Base-by-base conservation (phyloP, 169 alveolate species). In the Cyclospora cayetanensis region DNA sequence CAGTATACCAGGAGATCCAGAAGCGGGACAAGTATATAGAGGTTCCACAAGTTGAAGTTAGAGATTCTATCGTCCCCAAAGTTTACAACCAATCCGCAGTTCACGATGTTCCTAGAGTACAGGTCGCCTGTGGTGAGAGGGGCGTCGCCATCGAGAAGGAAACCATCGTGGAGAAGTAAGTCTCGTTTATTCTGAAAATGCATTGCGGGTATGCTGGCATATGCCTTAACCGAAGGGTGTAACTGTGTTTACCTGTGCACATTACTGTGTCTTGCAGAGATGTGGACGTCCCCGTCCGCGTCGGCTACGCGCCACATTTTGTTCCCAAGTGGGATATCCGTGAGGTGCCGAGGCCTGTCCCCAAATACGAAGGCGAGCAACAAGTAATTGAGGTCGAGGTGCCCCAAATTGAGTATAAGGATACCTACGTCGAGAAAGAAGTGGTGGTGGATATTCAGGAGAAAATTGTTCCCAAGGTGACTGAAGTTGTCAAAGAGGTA, bases 321-420 rank as follows among this genome's bases (percentile, higher is more conserved):
- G 95, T 96, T 11, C 97, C 97, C 35, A 94, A 93, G 41, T 96
- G 97, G 97, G 97, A 96, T 87, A 94, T 96, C 43, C 94, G 97
- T 70, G 97, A 96, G 91, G 96, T 96, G 52, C 97, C 97, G 27
- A 92, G 96, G 50, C 96, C 95, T 11, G 95, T 96, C 29, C 97
- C 97, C 53, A 96, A 96, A 92, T 96, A 95, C 93, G 96, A 95
- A 88, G 97, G 97, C 39, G 97, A 96, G 93, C 97, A 96, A 79
- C 93, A 95, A 60, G 94, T 96, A 15, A 94, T 96, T 88, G 95
- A 96, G 93, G 95, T 96, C 35, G 97, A 95, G 82, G 96, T 96
- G 4, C 97, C 97, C 55, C 97, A 95, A 94, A 95, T 96, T 55
- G 95, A 96, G 91, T 96, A 96, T 90, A 88, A 94, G 74, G 97